Conservation (phyloP, 495 filamentous ascomycete species). For the Hypomontagnella monticulosa region DNA sequence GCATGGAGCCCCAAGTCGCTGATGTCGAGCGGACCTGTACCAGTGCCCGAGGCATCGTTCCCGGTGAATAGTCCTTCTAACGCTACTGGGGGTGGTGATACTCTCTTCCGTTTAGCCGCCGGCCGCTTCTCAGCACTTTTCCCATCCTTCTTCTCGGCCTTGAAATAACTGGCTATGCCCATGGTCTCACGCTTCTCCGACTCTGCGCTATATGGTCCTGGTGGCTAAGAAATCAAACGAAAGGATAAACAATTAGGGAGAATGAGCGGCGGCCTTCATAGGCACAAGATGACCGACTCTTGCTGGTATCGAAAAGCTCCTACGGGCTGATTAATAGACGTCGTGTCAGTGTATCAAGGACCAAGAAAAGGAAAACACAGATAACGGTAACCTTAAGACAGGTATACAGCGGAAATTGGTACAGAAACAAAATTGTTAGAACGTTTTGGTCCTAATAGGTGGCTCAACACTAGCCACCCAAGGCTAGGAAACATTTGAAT, state of each 20-base stretch:
- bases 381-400: too few relatives aligned
- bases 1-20: conserved; percentile 58
- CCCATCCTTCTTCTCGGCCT: conserved; percentile 48
- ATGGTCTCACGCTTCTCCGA: conserved; percentile 45
- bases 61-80: conserved; percentile 39
- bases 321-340: neutral
- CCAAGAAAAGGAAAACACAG: too few relatives aligned
- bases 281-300: neutral
- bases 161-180: conserved; percentile 71
- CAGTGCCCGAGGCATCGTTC: conserved; percentile 20
- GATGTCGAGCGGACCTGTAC: conserved; percentile 9
- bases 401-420: too few relatives aligned
- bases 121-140: conserved; percentile 38
- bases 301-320: neutral
- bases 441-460: neutral
- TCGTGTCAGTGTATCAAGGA: too few relatives aligned
- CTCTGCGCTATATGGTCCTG: neutral
- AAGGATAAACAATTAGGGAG: too few relatives aligned
- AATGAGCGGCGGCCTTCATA: neutral
- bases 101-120: conserved; percentile 35
- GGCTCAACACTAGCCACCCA: neutral
- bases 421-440: too few relatives aligned
- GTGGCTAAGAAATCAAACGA: neutral
- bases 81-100: conserved; percentile 18
- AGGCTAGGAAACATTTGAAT: too few relatives aligned